Evolutionary conservation across 1,284 basidiomycete genomes (phyloP).

Genomic region (Ustilago xerochloae): DNA sequence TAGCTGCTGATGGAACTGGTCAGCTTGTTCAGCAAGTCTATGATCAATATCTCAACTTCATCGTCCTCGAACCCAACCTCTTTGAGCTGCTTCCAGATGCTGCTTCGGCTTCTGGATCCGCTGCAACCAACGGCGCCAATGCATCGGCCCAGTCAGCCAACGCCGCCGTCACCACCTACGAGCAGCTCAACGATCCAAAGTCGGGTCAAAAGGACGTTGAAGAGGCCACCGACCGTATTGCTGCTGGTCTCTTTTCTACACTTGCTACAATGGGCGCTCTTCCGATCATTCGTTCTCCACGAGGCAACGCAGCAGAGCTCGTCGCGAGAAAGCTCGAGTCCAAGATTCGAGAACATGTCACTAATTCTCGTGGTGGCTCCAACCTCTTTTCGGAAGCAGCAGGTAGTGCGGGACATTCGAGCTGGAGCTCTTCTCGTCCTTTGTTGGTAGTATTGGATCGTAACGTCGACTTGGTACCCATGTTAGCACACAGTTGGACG

Average conservation of each 20-base stretch:
- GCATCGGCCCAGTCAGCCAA: constrained; percentile 26
- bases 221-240: constrained; percentile 89
- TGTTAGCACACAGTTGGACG: constrained; percentile 97
- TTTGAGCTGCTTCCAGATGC: constrained; percentile 83
- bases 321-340: constrained; percentile 93
- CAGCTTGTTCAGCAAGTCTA: constrained; percentile 71
- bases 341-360: constrained; percentile 90
- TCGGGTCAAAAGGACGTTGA: constrained; percentile 92
- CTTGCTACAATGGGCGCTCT: constrained; percentile 92
- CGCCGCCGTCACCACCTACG: constrained; percentile 73
- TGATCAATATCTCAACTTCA: constrained; percentile 92
- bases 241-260: constrained; percentile 89
- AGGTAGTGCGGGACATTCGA: constrained; percentile 13
- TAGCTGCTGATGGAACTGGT: constrained; percentile 85
- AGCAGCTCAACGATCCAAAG: constrained; percentile 89
- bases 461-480: constrained; percentile 93
- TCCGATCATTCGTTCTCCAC: constrained; percentile 92
- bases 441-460: constrained; percentile 91
- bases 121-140: constrained; percentile 33
- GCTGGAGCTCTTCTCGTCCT: constrained; percentile 51
- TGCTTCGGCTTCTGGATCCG: constrained; percentile 54
- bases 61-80: constrained; percentile 90
- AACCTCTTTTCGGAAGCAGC: constrained; percentile 67
- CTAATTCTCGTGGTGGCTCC: constrained; percentile 73
- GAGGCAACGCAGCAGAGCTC: constrained; percentile 98